Base-by-base conservation (phyloP, 164 flowering plant genomes). In the Liquidambar formosana region DNA sequence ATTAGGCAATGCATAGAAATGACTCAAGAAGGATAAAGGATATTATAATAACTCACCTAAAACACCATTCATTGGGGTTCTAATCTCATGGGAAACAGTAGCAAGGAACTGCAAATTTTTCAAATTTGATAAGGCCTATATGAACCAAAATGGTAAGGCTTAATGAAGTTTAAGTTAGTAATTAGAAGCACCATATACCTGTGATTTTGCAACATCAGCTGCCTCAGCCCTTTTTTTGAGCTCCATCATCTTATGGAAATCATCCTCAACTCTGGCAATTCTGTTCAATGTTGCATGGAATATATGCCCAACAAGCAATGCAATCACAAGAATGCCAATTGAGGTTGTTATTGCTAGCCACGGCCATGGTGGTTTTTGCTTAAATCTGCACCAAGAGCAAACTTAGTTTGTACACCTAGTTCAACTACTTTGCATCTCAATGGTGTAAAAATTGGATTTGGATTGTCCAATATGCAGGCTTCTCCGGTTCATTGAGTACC, bases 41-140 rank as follows among this genome's bases (percentile, higher is more conserved):
- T 14, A 58, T n/a, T 27, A 22, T 12, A 74, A 4, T 27, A 54
- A 67, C 88, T 74, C 71, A 95, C 99, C 99, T 52, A 95, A 81
- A 76, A 95, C 97, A 73, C 97, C 97, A 78, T 93, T 93, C 99
- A 95, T 95, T 43, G 97, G 99, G 64, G 99, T 95, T 78, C 99
- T 80, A 79, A 95, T 95, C 81, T 95, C 99, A 78, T 95, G 99
- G 22, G 99, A 93, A 71, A 95, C 99, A 44, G 96, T 95, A 44
- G 99, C 99, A 71, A 95, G 92, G 76, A 95, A 93, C 99, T 95
- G 67, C 82, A 85, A 13, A 74, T 67, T 26, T 23, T 66, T 15
- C 43, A 75, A 61, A 18, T 15, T 54, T 25, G 16, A 25, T 61
- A 21, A 71, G 54, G 18, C 63, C 23, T 43, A 33, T 18, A 59